Evolutionary conservation across 148 eudicot species (phyloP).

Genomic region (Rhododendron simsii): DNA sequence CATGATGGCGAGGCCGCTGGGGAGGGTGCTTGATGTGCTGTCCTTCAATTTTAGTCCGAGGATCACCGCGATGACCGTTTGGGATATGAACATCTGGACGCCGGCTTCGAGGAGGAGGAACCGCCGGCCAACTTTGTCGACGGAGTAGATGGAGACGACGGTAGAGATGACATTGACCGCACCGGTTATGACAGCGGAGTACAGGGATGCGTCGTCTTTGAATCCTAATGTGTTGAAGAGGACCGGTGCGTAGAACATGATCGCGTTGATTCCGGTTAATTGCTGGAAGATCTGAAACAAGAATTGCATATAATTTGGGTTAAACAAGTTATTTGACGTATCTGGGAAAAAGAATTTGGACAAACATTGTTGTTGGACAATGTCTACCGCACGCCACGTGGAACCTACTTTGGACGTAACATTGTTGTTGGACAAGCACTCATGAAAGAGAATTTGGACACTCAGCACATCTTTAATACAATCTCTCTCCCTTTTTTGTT

Average conservation of each 20-base stretch:
- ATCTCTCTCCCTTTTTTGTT: too few species aligned
- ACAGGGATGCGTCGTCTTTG: slow-evolving; percentile 64
- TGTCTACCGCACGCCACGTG: too few species aligned
- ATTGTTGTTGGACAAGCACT: too few species aligned
- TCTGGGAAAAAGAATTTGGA: too few species aligned
- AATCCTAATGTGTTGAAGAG: slow-evolving; percentile 83
- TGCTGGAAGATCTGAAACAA: slow-evolving; percentile 79
- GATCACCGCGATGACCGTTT: slow-evolving; percentile 53
- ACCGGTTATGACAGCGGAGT: slow-evolving; percentile 81
- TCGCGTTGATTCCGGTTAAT: slow-evolving; percentile 90
- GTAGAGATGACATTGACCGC: slow-evolving; percentile 86
- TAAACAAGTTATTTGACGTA: not conserved
- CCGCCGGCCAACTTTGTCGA: slow-evolving; percentile 79
- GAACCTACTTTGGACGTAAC: too few species aligned
- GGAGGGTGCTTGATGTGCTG: slow-evolving; percentile 30
- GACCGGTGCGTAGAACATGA: slow-evolving; percentile 95
- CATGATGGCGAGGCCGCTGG: slow-evolving; percentile 45
- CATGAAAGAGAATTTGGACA: too few species aligned
- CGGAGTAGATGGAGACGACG: slow-evolving; percentile 74
- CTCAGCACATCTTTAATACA: too few species aligned
- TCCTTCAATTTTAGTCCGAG: slow-evolving; percentile 69
- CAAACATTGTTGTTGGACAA: too few species aligned
- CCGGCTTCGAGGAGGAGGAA: slow-evolving; percentile 77
- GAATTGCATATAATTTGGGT: not conserved
- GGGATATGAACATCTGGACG: slow-evolving; percentile 84